Evolutionary conservation across 306 rosid genomes (phyloP).

Genomic region (Trifolium subterraneum): DNA sequence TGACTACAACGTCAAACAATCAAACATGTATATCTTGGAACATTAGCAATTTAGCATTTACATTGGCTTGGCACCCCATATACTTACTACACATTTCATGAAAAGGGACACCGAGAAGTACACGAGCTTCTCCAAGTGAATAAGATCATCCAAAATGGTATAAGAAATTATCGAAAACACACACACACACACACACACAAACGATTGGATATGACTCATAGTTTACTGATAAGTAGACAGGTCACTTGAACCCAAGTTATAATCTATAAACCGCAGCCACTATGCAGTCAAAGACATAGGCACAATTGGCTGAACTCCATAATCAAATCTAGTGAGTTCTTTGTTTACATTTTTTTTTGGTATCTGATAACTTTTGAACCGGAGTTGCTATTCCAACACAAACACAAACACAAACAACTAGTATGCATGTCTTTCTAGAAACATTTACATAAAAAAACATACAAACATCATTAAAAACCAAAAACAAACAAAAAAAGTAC

Average conservation of each 20-base stretch:
- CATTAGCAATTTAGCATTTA: slow-evolving; percentile 2
- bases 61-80: neutral
- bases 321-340: neutral
- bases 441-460: slow-evolving; percentile 26
- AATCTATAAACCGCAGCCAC: neutral
- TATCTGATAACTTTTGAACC: neutral
- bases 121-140: slow-evolving; percentile 39
- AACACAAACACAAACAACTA: slow-evolving; percentile 8
- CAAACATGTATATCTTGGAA: slow-evolving; percentile 11
- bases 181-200: neutral
- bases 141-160: slow-evolving; percentile 30
- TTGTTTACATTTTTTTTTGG: neutral
- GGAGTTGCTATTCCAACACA: neutral
- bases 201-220: neutral
- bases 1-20: neutral
- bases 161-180: slow-evolving; percentile 15
- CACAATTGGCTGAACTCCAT: neutral
- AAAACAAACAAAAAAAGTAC: neutral
- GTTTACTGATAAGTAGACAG: neutral
- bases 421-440: slow-evolving; percentile 14
- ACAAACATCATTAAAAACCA: slow-evolving; percentile 4
- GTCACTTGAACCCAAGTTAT: neutral
- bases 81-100: slow-evolving; percentile 6
- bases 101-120: slow-evolving; percentile 14
- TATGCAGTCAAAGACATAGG: neutral